Base-by-base conservation (phyloP, 495 filamentous ascomycete genomes). In the Astrothelium macrocarpum region DNA sequence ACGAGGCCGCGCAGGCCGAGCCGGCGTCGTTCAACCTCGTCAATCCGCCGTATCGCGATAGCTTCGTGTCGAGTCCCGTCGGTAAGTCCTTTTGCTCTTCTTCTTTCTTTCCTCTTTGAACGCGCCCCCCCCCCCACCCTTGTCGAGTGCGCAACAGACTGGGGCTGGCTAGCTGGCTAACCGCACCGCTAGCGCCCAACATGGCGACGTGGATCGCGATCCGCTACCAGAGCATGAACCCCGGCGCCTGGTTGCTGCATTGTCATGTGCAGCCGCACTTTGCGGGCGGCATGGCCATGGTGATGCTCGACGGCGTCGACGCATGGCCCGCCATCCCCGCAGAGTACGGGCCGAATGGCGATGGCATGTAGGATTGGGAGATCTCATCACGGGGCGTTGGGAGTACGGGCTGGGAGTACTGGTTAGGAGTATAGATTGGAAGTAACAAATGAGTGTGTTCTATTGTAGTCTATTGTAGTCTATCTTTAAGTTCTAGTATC, bases 231-330 rank as follows among this genome's bases (percentile, higher is more conserved):
- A 82, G 82, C 36, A 73, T 77, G 0, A 83, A 84, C 60, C 84
- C 84, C 1, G 83, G 84, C 0, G 77, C 81, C 0, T 87, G 78
- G 60, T 71, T 85, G 42, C 63, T 87, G 53, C 83, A 87, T 70
- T 86, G 84, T 65, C 84, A 87, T 71, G 81, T 85, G 42, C 76
- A 83, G 72, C 76, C 77, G 23, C 84, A 87, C 74, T 67, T 82
- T 42, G 71, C 71, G 62, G 82, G 82, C 1, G 84, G 84, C 4
- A 85, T 86, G 82, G 74, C 72, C 0, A 64, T 85, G 71, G 77
- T 75, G 0, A 75, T 86, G 28, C 69, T 82, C 62, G 84, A 87
- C 71, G 84, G 82, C 0, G 71, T 82, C 29, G 83, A 87, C 65
- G 72, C 67, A 14, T 85, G 81, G 82, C 83, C 83, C 18, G n/a